phyloP scores from a whole-genome alignment of 768 basidiomycete genomes.

The Kwoniella europaea region DNA sequence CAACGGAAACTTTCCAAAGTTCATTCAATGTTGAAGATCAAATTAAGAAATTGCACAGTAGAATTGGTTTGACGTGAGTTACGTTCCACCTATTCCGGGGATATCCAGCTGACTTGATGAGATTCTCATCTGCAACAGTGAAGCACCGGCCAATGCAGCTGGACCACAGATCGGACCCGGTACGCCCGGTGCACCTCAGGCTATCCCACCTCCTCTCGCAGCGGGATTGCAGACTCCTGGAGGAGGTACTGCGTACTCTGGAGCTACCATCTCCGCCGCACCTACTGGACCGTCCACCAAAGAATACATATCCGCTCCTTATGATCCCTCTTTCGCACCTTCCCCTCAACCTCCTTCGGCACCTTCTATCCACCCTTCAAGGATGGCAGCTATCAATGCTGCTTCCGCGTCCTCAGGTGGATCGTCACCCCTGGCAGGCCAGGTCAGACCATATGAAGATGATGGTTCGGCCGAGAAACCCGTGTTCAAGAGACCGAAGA shows the following conservation, averaged over 20 bases:
- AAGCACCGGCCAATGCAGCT: constrained; percentile 63
- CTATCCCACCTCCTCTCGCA: constrained; percentile 70
- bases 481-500: constrained; percentile 79
- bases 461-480: constrained; percentile 65
- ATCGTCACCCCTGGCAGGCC: constrained; percentile 62
- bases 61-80: constrained; percentile 60
- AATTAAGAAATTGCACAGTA: constrained; percentile 92
- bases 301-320: constrained; percentile 36
- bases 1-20: constrained; percentile 88
- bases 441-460: constrained; percentile 71
- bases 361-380: constrained; percentile 72
- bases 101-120: not conserved
- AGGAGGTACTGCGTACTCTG: constrained; percentile 66
- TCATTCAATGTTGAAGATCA: constrained; percentile 97
- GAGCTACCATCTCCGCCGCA: constrained; percentile 86
- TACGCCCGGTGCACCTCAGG: constrained; percentile 20
- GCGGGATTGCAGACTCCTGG: constrained; percentile 61
- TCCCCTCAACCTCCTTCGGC: constrained; percentile 42
- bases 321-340: constrained; percentile 33
- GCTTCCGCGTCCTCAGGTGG: constrained; percentile 31
- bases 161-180: constrained; percentile 80
- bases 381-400: constrained; percentile 68
- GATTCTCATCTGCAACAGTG: not conserved
- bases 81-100: not conserved
- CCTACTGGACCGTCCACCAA: constrained; percentile 74